Evolutionary conservation across 176 grass and related monocot genomes (phyloP).

Genomic region (Alopecurus myosuroides): DNA sequence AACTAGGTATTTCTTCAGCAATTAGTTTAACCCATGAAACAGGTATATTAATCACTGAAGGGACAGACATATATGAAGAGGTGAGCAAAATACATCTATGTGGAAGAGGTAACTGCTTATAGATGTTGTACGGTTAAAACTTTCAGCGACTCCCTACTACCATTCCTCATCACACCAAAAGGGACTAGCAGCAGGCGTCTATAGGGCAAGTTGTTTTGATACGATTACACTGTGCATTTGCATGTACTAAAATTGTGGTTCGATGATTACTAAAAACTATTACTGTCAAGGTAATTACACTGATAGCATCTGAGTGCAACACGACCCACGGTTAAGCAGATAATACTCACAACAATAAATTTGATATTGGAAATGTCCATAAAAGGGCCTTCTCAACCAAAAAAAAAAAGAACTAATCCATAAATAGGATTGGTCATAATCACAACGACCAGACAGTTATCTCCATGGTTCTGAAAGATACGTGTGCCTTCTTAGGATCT

Average conservation of each 20-base stretch:
- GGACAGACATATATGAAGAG: neutral
- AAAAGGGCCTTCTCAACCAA: neutral
- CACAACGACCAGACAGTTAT: neutral
- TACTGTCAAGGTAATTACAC: neutral
- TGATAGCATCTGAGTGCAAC: neutral
- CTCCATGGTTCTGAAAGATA: neutral
- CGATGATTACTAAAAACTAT: neutral
- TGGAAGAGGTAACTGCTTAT: neutral
- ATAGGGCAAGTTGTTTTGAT: slow-evolving; percentile 4
- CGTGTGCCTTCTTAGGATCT: neutral
- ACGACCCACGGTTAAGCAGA: neutral
- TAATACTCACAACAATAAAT: neutral
- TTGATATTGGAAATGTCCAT: neutral
- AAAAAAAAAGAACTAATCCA: neutral
- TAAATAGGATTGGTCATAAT: neutral
- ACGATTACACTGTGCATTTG: neutral
- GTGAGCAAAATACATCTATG: neutral
- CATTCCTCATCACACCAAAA: neutral
- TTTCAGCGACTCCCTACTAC: neutral
- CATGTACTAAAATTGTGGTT: neutral
- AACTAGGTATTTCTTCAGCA: neutral
- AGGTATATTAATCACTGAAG: neutral
- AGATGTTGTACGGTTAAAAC: neutral
- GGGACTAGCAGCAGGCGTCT: neutral
- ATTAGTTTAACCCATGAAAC: neutral